Evolutionary conservation across 768 basidiomycete genomes (phyloP).

Genomic region (Butyriboletus loyo): DNA sequence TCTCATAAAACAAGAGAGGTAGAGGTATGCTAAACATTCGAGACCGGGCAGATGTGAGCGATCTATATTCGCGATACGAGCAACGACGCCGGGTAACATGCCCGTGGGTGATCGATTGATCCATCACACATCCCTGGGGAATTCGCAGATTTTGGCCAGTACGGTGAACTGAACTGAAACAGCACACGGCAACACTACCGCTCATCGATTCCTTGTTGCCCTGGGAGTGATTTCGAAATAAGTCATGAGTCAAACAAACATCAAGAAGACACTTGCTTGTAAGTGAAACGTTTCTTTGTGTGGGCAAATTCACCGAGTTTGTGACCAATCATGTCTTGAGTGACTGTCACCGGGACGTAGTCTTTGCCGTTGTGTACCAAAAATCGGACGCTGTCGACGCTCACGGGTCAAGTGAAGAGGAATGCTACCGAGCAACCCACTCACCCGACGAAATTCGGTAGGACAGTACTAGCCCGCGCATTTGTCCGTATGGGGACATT

Average conservation of each 20-base stretch:
- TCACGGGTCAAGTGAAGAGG: background rate
- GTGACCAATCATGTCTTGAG: constrained; percentile 98
- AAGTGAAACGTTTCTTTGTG: constrained; percentile 84
- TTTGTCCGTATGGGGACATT: constrained; percentile 87
- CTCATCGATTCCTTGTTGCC: constrained; percentile 39
- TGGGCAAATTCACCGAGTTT: constrained; percentile 94
- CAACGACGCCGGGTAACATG: background rate
- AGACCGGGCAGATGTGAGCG: background rate
- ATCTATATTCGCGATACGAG: background rate
- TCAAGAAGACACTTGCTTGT: constrained; percentile 58
- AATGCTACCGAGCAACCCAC: constrained; percentile 21
- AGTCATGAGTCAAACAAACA: background rate
- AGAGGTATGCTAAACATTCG: background rate
- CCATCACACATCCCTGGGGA: background rate
- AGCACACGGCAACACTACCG: background rate
- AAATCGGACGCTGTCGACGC: constrained; percentile 65
- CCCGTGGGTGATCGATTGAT: background rate
- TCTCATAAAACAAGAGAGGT: background rate
- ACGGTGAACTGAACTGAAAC: background rate
- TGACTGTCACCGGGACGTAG: constrained; percentile 80
- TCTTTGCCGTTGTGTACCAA: constrained; percentile 94
- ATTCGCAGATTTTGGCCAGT: background rate
- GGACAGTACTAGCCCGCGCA: constrained; percentile 85
- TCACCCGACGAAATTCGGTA: constrained; percentile 95
- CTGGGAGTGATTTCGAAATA: constrained; percentile 19